Evolutionary conservation across 495 filamentous ascomycete species (phyloP).

Genomic region (Aspergillus haitiensis): DNA sequence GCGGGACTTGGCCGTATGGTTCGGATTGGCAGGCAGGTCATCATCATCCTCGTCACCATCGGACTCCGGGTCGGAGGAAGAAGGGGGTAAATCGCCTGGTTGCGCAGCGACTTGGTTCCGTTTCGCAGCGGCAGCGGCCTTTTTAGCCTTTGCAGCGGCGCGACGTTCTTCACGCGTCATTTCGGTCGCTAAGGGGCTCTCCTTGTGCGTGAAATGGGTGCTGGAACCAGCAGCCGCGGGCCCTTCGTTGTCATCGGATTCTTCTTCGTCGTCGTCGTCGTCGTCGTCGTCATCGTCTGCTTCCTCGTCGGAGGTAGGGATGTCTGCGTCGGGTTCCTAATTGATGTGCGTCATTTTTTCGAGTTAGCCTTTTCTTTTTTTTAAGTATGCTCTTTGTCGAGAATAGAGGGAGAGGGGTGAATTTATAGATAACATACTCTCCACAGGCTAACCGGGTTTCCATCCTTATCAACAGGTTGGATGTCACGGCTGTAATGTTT

Average conservation of each 20-base stretch:
- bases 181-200: conserved; percentile 29
- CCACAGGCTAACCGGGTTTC: conserved; percentile 77
- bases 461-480: conserved; percentile 80
- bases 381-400: neutral
- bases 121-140: conserved; percentile 79
- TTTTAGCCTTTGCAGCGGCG: conserved; percentile 85
- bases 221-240: conserved; percentile 38
- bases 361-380: neutral
- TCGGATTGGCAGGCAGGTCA: conserved; percentile 81
- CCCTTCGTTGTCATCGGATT: conserved; percentile 44
- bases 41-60: conserved; percentile 59
- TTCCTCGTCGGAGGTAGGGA: conserved; percentile 38
- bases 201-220: neutral
- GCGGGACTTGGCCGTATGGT: conserved; percentile 74
- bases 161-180: conserved; percentile 85
- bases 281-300: conserved; percentile 48
- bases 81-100: conserved; percentile 80
- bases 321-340: neutral
- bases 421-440: conserved; percentile 46
- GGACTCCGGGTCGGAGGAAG: conserved; percentile 61
- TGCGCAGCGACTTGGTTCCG: conserved; percentile 62
- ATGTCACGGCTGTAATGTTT: conserved; percentile 93
- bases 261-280: conserved; percentile 44
- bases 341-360: neutral
- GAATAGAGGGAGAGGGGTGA: neutral